These are phyloP conservation scores for Epichloe sibirici DNA, from an alignment of 2,329 filamentous ascomycete species.

Conservation along the genomic window DNA sequence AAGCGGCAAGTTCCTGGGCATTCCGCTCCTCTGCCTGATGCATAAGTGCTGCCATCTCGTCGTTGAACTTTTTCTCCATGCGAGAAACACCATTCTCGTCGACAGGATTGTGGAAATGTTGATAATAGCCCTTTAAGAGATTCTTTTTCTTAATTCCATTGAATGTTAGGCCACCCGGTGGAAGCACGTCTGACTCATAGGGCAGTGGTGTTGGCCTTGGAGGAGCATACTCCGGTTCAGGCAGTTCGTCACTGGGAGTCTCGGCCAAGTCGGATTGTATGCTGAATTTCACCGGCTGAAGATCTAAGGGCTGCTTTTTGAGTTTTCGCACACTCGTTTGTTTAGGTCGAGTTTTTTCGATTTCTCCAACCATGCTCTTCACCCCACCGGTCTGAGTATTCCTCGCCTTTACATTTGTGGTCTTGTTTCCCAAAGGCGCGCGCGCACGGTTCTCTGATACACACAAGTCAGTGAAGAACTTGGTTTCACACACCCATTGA, in stretches of 20 bases:
- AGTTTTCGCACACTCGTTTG: slow-evolving; percentile 47
- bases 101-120: slow-evolving; percentile 47
- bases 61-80: slow-evolving; percentile 47
- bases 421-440: slow-evolving; percentile 84
- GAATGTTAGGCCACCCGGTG: slow-evolving; percentile 42
- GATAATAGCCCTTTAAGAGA: slow-evolving; percentile 48
- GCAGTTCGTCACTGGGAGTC: slow-evolving; percentile 49
- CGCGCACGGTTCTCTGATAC: slow-evolving; percentile 40
- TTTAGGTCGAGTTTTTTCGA: slow-evolving; percentile 50
- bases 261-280: slow-evolving; percentile 42
- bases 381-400: slow-evolving; percentile 54
- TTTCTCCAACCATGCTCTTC: slow-evolving; percentile 44
- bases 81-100: slow-evolving; percentile 56
- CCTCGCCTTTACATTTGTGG: slow-evolving; percentile 81
- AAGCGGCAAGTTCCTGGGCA: slow-evolving; percentile 49
- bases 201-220: slow-evolving; percentile 54
- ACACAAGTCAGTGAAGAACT: slow-evolving; percentile 5
- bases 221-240: slow-evolving; percentile 86
- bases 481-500: background rate
- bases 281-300: slow-evolving; percentile 48
- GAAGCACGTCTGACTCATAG: slow-evolving; percentile 59
- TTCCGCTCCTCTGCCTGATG: slow-evolving; percentile 55
- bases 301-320: slow-evolving; percentile 41
- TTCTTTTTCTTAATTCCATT: slow-evolving; percentile 47
- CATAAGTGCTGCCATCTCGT: slow-evolving; percentile 36